Base-by-base conservation (phyloP, 129 eudicot species). In the sunflower (Helianthus annuus) region DNA sequence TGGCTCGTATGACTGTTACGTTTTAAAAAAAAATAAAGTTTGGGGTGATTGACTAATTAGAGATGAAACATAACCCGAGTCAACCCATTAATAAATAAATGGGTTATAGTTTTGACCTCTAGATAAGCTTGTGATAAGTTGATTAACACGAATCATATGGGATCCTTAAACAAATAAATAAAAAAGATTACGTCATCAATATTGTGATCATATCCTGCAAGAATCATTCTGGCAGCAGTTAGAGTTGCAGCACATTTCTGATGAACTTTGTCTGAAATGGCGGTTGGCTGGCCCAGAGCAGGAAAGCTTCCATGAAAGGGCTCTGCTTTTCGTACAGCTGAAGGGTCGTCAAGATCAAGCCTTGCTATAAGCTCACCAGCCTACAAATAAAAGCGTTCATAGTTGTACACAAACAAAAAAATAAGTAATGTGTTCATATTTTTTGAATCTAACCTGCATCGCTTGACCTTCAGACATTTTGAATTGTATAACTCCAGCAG, bases 391-490 rank as follows among this genome's bases (percentile, higher is more conserved):
- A 51, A 8, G 24, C 27, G 42, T 36, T 27, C 17, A 10, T 29
- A 34, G 34, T 40, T 4, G 45, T 40, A 5, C 7, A 1, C 1
- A 19, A 10, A 13, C 3, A n/a, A 19, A 27, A 40, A 49, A 49
- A 49, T 49, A 49, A 49, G 13, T 11, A 49, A 49, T 13, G 15
- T 5, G 14, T 55, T 55, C 6, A 22, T 6, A 40, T 40, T 12
- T 27, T 34, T 36, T 38, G n/a, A 38, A 63, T 63, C 69, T 59
- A 72, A 95, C 99, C 97, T 95, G 97, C 99, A 95, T 95, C 2
- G 99, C 96, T 90, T 95, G 99, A 77, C 99, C 99, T 86, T 95
- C 99, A 39, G 99, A 86, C 87, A 95, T 76, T 64, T 73, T 83
- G 54, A 95, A 88, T 27, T 83, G 97, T 53, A 95, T 83, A 24